A percentile compares a stretch with the other conserved stretches of the same genome.
Evolutionary conservation across 768 basidiomycete genomes (phyloP).

Genomic region (Tulasnella sp.): DNA sequence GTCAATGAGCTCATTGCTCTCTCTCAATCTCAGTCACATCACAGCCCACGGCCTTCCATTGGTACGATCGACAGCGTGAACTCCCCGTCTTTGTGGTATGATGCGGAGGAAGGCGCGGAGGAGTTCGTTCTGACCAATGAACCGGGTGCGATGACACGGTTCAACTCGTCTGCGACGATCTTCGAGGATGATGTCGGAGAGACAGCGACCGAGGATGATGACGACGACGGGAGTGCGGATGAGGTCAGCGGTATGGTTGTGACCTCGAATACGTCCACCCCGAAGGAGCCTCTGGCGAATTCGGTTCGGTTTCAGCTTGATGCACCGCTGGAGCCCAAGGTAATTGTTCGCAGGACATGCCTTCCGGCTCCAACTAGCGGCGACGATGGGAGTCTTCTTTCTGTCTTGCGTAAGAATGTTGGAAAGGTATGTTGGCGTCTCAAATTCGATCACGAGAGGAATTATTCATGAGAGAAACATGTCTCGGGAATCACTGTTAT

Average conservation of each 20-base stretch:
- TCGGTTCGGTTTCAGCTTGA: neutral
- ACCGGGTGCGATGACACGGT: slow-evolving; percentile 25
- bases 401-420: slow-evolving; percentile 78
- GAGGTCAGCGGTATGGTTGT: neutral
- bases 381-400: slow-evolving; percentile 75
- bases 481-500: no score
- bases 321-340: neutral
- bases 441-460: no score
- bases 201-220: slow-evolving; percentile 26
- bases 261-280: no score
- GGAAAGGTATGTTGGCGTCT: slow-evolving; percentile 49
- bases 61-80: slow-evolving; percentile 18
- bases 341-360: slow-evolving; percentile 17
- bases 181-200: slow-evolving; percentile 22
- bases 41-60: slow-evolving; percentile 12
- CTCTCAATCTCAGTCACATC: neutral
- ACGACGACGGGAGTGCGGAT: neutral
- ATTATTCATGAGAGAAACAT: no score
- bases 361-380: slow-evolving; percentile 27
- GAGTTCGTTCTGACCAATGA: slow-evolving; percentile 54
- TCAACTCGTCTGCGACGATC: no score
- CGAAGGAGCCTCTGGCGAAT: no score
- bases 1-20: neutral
- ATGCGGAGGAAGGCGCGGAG: slow-evolving; percentile 57
- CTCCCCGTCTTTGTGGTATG: slow-evolving; percentile 65